Evolutionary conservation across 1,284 basidiomycete genomes (phyloP).

Genomic region (Volvariella surrecta): DNA sequence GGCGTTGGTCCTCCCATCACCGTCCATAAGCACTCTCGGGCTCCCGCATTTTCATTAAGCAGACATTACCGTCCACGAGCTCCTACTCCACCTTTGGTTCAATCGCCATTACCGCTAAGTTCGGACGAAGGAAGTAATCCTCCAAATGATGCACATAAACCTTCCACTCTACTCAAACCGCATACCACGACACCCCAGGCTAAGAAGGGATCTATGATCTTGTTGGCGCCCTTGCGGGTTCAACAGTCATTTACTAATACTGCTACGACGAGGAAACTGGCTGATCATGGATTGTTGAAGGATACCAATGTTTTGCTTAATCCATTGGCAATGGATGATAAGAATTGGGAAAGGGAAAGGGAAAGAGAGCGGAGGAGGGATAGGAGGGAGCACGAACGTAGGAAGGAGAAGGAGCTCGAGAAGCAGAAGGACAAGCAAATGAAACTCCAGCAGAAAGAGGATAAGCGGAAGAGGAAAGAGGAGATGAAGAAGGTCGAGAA

Average conservation of each 20-base stretch:
- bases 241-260: conserved; percentile 73
- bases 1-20: conserved; percentile 49
- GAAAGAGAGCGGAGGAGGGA: conserved; percentile 9
- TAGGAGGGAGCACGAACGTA: conserved; percentile 13
- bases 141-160: no score
- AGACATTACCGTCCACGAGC: conserved; percentile 37
- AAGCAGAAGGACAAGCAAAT: conserved; percentile 18
- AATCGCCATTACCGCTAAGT: conserved; percentile 6
- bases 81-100: conserved; percentile 5
- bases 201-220: conserved; percentile 35
- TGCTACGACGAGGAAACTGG: conserved; percentile 60
- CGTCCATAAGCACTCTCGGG: conserved; percentile 73
- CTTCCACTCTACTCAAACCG: conserved; percentile 9
- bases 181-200: conserved; percentile 11
- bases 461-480: conserved; percentile 10
- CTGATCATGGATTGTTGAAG: conserved; percentile 56
- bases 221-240: conserved; percentile 62
- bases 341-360: conserved; percentile 10
- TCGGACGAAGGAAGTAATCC: no score
- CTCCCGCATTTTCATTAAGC: conserved; percentile 67
- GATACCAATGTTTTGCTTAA: no score
- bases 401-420: conserved; percentile 12
- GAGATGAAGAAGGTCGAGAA: conserved; percentile 8
- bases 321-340: conserved; percentile 6
- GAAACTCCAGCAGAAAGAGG: conserved; percentile 7